These are phyloP conservation scores for Tuber magnatum DNA, from an alignment of 495 filamentous ascomycete species.

Conservation along the genomic window DNA sequence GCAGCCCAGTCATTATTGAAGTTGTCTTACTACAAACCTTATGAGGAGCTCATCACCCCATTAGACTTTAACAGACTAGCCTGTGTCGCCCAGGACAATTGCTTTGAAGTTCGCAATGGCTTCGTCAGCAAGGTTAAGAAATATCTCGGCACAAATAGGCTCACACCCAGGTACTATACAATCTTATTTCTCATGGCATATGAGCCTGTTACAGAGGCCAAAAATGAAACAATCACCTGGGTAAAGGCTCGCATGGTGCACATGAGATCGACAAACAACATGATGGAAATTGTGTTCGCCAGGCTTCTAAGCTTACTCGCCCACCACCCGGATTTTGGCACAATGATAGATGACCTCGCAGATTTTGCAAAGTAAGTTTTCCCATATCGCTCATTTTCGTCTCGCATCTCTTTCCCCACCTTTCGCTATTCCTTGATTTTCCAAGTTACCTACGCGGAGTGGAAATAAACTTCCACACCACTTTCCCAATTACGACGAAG, in stretches of 20 bases:
- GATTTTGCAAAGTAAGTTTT: constrained; percentile 58
- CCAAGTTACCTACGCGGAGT: neutral
- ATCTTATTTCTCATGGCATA: constrained; percentile 84
- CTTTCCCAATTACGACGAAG: neutral
- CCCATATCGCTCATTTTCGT: constrained; percentile 10
- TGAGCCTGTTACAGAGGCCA: constrained; percentile 65
- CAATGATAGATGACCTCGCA: constrained; percentile 58
- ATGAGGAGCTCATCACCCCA: constrained; percentile 67
- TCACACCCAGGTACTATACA: constrained; percentile 73
- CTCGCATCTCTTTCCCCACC: constrained; percentile 12
- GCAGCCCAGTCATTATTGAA: constrained; percentile 80
- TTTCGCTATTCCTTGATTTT: neutral
- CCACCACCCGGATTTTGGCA: constrained; percentile 86
- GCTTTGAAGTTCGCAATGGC: constrained; percentile 62
- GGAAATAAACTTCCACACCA: neutral
- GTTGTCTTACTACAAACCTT: constrained; percentile 62
- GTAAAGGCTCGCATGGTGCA: constrained; percentile 63
- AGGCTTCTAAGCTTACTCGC: constrained; percentile 80
- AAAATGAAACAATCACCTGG: constrained; percentile 74
- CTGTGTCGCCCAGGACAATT: constrained; percentile 67
- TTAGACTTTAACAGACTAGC: constrained; percentile 72
- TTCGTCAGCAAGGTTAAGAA: constrained; percentile 84
- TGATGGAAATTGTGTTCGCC: constrained; percentile 76
- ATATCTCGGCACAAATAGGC: constrained; percentile 60
- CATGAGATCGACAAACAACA: constrained; percentile 45